Base-by-base conservation (phyloP, 257 asterid species). In the Nicotiana tabacum region DNA sequence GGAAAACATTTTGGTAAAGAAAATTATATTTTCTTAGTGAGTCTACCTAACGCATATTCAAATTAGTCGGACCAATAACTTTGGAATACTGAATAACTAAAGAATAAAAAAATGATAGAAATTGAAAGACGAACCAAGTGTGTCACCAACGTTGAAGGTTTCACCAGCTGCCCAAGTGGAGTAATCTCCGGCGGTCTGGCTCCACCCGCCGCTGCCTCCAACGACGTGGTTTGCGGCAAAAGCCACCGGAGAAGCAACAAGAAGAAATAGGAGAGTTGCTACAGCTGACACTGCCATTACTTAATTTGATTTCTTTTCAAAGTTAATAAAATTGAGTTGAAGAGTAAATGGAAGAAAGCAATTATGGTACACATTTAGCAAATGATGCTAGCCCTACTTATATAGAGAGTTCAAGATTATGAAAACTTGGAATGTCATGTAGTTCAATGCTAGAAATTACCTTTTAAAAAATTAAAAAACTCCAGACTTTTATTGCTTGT, bases 131-230 rank as follows among this genome's bases (percentile, higher is more conserved):
- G 48, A 74, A 93, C 97, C 62, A 51, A 93, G 91, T 29, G 83
- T 82, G 81, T 93, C 97, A 2, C 90, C 93, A 8, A 82, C 76
- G 8, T 57, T 27, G 83, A 92, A 93, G 29, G 87, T 90, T 65
- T 69, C 67, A 64, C 84, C 89, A 10, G 66, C 66, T 48, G 94
- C 89, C 97, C 97, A 93, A 27, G 16, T 55, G 51, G 0, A 83
- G 46, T 89, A 92, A 83, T 88, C 77, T 32, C 68, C 82, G 13
- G 72, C 82, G 13, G 72, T 64, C 17, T 80, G 82, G 77, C 10
- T 60, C 97, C 97, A 93, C 60, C 91, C 90, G 10, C 51, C 3
- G 56, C 8, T 3, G 68, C 89, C 96, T 7, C 96, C 97, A 2
- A 93, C 97, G 18, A 37, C 60, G 86, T 88, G 88, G 46, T 87